Evolutionary conservation across 2,329 filamentous ascomycete species (phyloP), one percentile per base, ranked within the genome.

Genomic region (Xenosphaeropsis pyriputrescens): DNA sequence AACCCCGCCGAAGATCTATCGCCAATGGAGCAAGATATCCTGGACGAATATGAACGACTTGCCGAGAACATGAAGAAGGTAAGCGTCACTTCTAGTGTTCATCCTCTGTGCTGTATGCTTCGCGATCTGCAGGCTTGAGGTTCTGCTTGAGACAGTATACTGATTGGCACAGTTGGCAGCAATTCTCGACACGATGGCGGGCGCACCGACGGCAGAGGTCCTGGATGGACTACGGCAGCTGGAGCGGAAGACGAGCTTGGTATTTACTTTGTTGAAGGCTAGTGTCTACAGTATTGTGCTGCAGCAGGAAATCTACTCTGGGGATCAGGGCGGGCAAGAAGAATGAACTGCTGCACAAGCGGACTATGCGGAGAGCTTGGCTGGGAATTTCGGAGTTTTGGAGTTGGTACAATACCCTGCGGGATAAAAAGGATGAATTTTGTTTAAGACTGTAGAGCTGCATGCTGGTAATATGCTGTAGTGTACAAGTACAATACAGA

Each of bases 201-300:
- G 73, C 33, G 71, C 75, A 18, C 82, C 88, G 0, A 79, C 85
- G 16, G 79, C 81, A 6, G 85, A 83, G 47, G 88, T 93, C 40
- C 70, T 93, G 38, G 85, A 98, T 57, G 80, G 84, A 7, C 67
- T 98, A 49, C 70, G 91, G 38, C 79, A 88, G 32, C 67, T 98
- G 39, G 91, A 98, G 66, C 71, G 91, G 50, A 95, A 96, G 67
- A 95, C 89, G 32, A 86, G 85, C 48, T 67, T 94, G 39, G 89
- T 95, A 16, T 96, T 93, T 60, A 98, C 91, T 44, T 62, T 96
- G 55, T 70, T 98, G 55, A 98, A 98, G 66, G 89, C 91, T 14
- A 96, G 89, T 59, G 91, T 98, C 45, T 98, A 98, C 64, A 93
- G 84, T 56, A 98, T 98, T 64, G 88, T 98, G 43, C 60, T 98